Evolutionary conservation across 2,329 filamentous ascomycete genomes (phyloP).

Genomic region (Epichloe brachyelytri): DNA sequence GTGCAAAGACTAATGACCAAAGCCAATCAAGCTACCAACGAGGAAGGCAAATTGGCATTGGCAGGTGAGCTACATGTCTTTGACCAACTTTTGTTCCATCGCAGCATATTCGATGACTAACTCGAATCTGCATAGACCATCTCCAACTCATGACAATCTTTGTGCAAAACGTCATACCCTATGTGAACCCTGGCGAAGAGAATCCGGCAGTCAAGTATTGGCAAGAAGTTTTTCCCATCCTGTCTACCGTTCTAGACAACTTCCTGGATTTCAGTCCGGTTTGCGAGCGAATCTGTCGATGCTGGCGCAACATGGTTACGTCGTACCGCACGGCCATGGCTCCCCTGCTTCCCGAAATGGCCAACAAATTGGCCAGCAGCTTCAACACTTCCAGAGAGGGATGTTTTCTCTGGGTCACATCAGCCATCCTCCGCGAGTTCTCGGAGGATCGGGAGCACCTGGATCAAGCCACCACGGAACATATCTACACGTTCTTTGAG

Average conservation of each 20-base stretch:
- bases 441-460: conserved; percentile 81
- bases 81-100: neutral
- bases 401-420: conserved; percentile 97
- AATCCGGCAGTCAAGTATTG: conserved; percentile 95
- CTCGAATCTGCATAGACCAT: conserved; percentile 45
- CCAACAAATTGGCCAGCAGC: conserved; percentile 74
- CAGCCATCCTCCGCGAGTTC: conserved; percentile 89
- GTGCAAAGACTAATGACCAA: conserved; percentile 74
- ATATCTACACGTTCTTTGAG: conserved; percentile 91
- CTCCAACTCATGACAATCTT: conserved; percentile 88
- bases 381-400: conserved; percentile 82
- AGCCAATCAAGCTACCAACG: conserved; percentile 72
- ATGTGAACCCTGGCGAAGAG: conserved; percentile 55
- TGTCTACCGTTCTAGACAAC: conserved; percentile 75
- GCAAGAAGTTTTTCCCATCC: conserved; percentile 79
- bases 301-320: conserved; percentile 94
- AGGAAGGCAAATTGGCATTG: conserved; percentile 72
- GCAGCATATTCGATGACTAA: neutral
- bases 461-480: conserved; percentile 65
- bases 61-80: conserved; percentile 46
- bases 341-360: conserved; percentile 71
- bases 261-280: conserved; percentile 81
- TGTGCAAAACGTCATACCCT: conserved; percentile 63
- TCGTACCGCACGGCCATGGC: conserved; percentile 85
- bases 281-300: conserved; percentile 83